phyloP scores from a whole-genome alignment of 306 rosid species.

The Inga oerstediana region DNA sequence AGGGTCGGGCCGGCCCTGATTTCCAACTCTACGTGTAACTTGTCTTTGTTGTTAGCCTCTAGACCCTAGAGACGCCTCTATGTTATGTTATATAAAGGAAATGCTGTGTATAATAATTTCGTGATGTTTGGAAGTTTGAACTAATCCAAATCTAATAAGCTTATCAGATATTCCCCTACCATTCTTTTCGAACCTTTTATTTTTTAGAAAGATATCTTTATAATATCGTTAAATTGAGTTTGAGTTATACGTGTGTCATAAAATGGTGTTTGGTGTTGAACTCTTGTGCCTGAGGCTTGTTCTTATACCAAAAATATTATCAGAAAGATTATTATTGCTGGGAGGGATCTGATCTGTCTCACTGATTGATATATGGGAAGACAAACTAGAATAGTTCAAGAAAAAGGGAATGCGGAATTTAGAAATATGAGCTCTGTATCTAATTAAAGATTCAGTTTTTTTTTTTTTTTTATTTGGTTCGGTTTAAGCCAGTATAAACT shows the following conservation, averaged over 20 bases:
- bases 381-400: background rate
- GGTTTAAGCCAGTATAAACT: too few relatives aligned
- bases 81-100: conserved; percentile 3
- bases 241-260: background rate
- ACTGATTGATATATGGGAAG: background rate
- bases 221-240: background rate
- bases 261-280: background rate
- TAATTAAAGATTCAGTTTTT: too few relatives aligned
- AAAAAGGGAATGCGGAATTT: background rate
- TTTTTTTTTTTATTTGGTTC: too few relatives aligned
- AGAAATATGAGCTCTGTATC: background rate
- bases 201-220: too few relatives aligned
- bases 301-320: background rate
- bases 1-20: too few relatives aligned
- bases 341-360: background rate
- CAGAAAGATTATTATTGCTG: background rate
- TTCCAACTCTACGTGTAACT: too few relatives aligned
- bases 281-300: background rate
- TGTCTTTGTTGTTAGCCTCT: conserved; percentile 2
- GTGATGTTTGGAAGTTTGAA: background rate
- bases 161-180: background rate
- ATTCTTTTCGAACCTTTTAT: background rate
- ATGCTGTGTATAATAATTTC: background rate
- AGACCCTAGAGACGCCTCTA: conserved; percentile 1
- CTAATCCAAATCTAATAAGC: background rate